These are phyloP conservation scores for Larix kaempferi DNA, from an alignment of 75 land plant species.

Conservation along the genomic window DNA sequence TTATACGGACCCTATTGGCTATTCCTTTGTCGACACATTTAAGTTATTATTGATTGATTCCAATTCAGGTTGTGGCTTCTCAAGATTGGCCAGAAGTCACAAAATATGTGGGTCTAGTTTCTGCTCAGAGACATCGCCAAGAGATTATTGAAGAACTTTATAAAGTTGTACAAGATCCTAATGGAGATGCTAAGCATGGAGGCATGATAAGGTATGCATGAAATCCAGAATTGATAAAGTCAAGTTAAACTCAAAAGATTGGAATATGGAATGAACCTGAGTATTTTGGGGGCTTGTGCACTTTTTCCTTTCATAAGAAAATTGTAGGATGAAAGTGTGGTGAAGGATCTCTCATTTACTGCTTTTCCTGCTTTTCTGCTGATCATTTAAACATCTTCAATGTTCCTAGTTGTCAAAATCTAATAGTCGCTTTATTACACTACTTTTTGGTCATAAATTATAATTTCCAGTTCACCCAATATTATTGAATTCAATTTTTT, in stretches of 20 bases:
- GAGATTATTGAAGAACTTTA: constrained; percentile 92
- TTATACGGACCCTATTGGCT: neutral
- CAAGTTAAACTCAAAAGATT: no score
- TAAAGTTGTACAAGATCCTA: constrained; percentile 83
- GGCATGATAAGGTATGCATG: constrained; percentile 86
- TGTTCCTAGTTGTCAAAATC: no score
- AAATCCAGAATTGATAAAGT: neutral
- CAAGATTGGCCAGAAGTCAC: constrained; percentile 98
- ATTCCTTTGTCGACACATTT: neutral
- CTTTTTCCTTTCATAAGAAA: no score
- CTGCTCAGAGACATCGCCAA: constrained; percentile 93
- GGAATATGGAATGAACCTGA: neutral
- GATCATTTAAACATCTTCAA: no score
- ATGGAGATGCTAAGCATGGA: constrained; percentile 48
- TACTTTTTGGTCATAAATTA: no score
- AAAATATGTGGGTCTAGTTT: constrained; percentile 86
- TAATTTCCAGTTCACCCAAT: no score
- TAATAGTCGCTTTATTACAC: no score
- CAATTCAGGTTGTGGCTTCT: constrained; percentile 87
- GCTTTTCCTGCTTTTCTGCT: no score
- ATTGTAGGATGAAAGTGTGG: neutral
- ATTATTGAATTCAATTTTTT: neutral
- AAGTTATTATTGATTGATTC: neutral
- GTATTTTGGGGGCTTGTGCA: no score
- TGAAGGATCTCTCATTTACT: no score